Evolutionary conservation across 805 yeast species (phyloP), one percentile per base, ranked within the genome.

Genomic region (Ogataea wickerhamii): DNA sequence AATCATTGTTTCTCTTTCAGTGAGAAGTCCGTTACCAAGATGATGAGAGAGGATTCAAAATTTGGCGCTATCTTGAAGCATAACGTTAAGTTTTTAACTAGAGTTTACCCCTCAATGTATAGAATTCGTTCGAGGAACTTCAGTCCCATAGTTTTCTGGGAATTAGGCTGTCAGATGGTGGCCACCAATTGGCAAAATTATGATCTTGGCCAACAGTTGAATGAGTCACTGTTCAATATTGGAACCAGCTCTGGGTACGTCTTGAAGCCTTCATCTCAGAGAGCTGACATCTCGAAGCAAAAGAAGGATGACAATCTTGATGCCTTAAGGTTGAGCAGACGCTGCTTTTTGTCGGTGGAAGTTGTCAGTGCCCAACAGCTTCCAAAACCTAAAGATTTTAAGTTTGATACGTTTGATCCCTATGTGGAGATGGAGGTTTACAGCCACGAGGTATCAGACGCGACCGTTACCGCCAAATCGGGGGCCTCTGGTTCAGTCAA

Each of bases 171-270:
- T 8, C 98, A 93, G 55, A 77, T 93, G 87, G 98, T 86, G 4
- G 98, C 98, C 0, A 81, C 96, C 0, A 93, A 91, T 56, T 91
- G 97, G 97, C 98, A 91, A 60, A 82, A 93, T 0, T 82, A 77
- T 56, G 98, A 93, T 55, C 41, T 78, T 13, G 96, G 97, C 0
- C 91, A 89, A 55, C 96, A 88, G 55, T 53, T 93, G 8, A 89
- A 88, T 57, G 84, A 84, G 45, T 86, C 96, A 3, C 64, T 88
- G 73, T 87, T 91, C 59, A 76, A 76, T 35, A 60, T 72, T 12
- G 73, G 76, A 0, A 66, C 71, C 11, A 72, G 67, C 31, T 64
- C 73, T 0, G 99, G 99, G 0, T 93, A 87, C 55, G 78, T 83
- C 6, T 63, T 86, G 33, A 93, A 93, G 53, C 96, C 97, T 4